A percentile compares a stretch with the other conserved stretches of the same genome.
phyloP scores from a whole-genome alignment of 139 green algal genomes.

The Chlamydomonas sp. region DNA sequence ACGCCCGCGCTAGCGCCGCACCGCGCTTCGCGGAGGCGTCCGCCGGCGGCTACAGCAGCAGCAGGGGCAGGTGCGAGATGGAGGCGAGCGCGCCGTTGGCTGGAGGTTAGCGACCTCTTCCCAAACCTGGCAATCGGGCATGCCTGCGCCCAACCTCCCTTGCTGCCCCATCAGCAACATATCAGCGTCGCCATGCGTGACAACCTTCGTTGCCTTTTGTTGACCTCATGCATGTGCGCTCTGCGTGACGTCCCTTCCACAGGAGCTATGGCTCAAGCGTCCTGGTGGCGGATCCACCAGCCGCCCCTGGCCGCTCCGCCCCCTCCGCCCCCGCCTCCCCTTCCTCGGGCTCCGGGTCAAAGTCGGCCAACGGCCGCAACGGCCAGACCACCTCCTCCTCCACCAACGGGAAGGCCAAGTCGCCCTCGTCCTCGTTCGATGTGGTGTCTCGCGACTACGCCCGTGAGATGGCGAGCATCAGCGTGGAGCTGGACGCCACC shows the following conservation, averaged over 20 bases:
- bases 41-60: not conserved
- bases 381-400: not conserved
- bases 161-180: too few relatives aligned
- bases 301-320: not conserved
- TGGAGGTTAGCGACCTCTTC: too few relatives aligned
- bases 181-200: too few relatives aligned
- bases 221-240: too few relatives aligned
- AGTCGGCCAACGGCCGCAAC: not conserved
- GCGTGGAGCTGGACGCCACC: conserved; percentile 19
- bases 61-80: conserved; percentile 2
- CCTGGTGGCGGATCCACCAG: not conserved
- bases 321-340: not conserved
- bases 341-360: not conserved
- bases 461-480: conserved; percentile 16
- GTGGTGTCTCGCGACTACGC: conserved; percentile 15
- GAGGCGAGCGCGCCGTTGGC: too few relatives aligned
- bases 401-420: not conserved
- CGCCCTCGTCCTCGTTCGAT: not conserved
- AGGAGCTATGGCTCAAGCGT: too few relatives aligned
- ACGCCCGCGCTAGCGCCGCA: not conserved
- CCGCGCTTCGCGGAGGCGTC: not conserved
- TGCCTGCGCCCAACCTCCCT: too few relatives aligned
- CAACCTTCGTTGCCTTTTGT: too few relatives aligned
- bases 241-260: too few relatives aligned
- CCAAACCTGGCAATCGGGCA: too few relatives aligned